These are phyloP conservation scores for Pinus taeda DNA, from an alignment of 75 land plant genomes.

Conservation along the genomic window DNA sequence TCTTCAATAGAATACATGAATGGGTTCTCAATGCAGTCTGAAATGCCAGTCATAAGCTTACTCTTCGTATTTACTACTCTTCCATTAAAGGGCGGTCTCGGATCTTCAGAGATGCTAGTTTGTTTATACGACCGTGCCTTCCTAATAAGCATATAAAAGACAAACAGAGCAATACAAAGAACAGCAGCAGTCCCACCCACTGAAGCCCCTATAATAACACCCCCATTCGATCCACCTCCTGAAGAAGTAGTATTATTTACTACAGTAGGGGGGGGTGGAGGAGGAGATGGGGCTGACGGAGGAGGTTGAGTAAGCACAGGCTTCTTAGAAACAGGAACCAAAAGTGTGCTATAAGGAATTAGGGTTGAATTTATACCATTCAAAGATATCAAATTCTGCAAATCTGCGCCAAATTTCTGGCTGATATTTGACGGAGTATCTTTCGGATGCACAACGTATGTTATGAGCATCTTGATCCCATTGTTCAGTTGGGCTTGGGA, in stretches of 20 bases:
- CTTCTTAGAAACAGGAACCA: slow-evolving; percentile 50
- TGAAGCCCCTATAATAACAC: background rate
- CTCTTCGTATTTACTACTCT: too few relatives aligned
- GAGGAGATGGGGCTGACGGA: background rate
- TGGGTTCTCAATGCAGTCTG: slow-evolving; percentile 31
- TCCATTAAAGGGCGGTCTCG: too few relatives aligned
- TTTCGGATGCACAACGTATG: slow-evolving; percentile 47
- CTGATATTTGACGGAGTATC: slow-evolving; percentile 43
- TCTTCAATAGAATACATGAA: slow-evolving; percentile 54
- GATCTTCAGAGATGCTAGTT: background rate
- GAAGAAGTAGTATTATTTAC: background rate
- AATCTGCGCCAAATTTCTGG: slow-evolving; percentile 20
- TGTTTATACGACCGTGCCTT: background rate
- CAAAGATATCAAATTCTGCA: slow-evolving; percentile 14
- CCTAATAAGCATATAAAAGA: slow-evolving; percentile 7
- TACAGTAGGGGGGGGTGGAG: background rate
- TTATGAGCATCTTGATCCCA: slow-evolving; percentile 31
- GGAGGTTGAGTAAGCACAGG: slow-evolving; percentile 24
- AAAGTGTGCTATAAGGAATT: slow-evolving; percentile 36
- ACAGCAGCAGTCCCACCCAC: slow-evolving; percentile 21
- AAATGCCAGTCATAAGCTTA: background rate
- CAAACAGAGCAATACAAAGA: slow-evolving; percentile 23
- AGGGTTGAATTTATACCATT: slow-evolving; percentile 11
- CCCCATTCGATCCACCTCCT: background rate
- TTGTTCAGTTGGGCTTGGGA: slow-evolving; percentile 19